Base-by-base conservation (phyloP, 169 alveolate species). In the Plasmodium fragile region DNA sequence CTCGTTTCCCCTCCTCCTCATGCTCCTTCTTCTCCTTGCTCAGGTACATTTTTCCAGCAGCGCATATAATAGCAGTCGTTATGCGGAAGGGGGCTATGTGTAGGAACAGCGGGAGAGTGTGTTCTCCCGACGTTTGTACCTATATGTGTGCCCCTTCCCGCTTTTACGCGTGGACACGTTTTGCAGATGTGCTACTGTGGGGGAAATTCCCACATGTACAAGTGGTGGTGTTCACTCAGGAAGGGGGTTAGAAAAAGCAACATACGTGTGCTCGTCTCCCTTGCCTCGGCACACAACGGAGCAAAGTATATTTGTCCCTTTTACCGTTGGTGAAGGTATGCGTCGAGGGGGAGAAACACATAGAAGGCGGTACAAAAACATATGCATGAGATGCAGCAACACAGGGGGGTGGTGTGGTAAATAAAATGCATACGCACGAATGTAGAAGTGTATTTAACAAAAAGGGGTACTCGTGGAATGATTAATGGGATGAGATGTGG, bases 1-100 rank as follows among this genome's bases (percentile, higher is more conserved):
- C 52, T 39, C 90, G 45, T 39, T 80, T 89, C 49, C 59, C 87
- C 22, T 89, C 90, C 72, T 89, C 94, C 30, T 69, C 91, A 25
- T 79, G 52, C 2, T 89, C 94, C n/a, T 77, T 73, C 18, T 59
- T 85, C 28, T 85, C 93, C 45, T 85, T 85, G 11, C 43, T 73
- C 65, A 41, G 80, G 43, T 73, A 85, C 93, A 85, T 85, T 85
- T 72, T 85, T 34, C 32, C 13, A 52, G 3, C 22, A 5, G 10
- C 11, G 36, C 2, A 28, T 53, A 34, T n/a, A n/a, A n/a, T n/a
- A 49, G 59, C 4, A 49, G 25, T 49, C 59, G 59, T 49, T 3
- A 13, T 49, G 16, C 11, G 2, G 22, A 22, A 18, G 18, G 0
- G 18, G 4, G 0, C 0, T 45, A 3, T 0, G 18, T 6, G 55